These are phyloP conservation scores for Cinnamomum chago DNA, from an alignment of 164 flowering plant species.

Conservation along the genomic window DNA sequence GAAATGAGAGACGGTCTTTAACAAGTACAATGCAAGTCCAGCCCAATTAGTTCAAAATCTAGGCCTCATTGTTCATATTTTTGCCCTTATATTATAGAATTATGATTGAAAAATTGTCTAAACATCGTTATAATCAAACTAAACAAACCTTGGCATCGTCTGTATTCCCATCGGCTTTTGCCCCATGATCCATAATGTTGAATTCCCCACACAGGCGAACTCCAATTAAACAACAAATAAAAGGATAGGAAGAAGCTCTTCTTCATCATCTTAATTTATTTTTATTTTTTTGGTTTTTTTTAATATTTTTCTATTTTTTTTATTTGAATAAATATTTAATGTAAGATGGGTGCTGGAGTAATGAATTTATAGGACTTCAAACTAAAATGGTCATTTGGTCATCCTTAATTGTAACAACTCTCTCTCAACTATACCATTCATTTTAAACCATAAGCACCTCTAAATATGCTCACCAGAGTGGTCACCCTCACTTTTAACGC, in stretches of 20 bases:
- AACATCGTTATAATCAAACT: no score
- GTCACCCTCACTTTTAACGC: no score
- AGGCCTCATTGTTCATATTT: no score
- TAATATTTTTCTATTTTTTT: no score
- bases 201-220: conserved; percentile 11
- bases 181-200: conserved; percentile 40
- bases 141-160: conserved; percentile 38
- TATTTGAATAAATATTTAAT: not conserved
- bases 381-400: not conserved
- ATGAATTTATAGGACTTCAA: not conserved
- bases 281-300: no score
- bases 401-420: conserved; percentile 5
- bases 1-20: no score
- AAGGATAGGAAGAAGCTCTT: conserved; percentile 1
- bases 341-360: not conserved
- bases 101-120: no score
- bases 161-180: conserved; percentile 37
- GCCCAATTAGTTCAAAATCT: no score
- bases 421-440: conserved; percentile 5
- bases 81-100: no score
- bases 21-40: no score
- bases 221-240: not conserved
- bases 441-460: not conserved
- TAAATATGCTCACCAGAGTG: no score
- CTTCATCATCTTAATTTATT: not conserved